Evolutionary conservation across 805 yeast genomes (phyloP), one percentile per base, ranked within the genome.

Genomic region (Spathaspora girioi): DNA sequence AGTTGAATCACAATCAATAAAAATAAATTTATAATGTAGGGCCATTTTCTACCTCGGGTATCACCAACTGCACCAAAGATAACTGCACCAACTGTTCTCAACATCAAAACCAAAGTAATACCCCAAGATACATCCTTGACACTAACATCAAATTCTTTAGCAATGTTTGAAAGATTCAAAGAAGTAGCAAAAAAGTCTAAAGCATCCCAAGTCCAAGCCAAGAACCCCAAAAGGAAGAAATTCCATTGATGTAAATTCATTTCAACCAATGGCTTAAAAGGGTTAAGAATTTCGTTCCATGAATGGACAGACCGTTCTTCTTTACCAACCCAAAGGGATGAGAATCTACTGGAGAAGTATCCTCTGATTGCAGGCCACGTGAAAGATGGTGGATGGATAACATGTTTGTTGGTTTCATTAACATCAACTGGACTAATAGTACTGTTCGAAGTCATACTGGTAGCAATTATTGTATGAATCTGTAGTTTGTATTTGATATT

Each of bases 191-290:
- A 86, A 67, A 83, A 86, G 59, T 86, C 91, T 64, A 86, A 78
- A 2, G 89, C 84, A 59, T 85, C 92, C 77, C 84, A 75, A 2
- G 86, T 75, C 91, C 92, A 86, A 35, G 83, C 87, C 32, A 69
- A 63, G 57, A 82, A 80, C 1, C 87, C 89, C 60, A 83, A 72
- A 20, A 74, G 59, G 59, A 85, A 83, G 53, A 78, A 79, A 53
- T 76, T 73, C 88, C 90, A 85, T 52, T 79, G 73, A 23, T 61
- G 64, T 6, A 62, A 54, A 7, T 66, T 63, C 54, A 78, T 62
- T 47, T 68, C 65, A 12, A 59, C 62, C 27, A 78, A 61, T 0
- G 72, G 73, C 11, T 73, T 72, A 29, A 78, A 59, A 1, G 84
- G 84, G 59, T 79, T 78, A 46, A 77, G 48, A 23, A 77, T 59